phyloP scores from a whole-genome alignment of 179 eudicot species.

The Beta lomatogona region DNA sequence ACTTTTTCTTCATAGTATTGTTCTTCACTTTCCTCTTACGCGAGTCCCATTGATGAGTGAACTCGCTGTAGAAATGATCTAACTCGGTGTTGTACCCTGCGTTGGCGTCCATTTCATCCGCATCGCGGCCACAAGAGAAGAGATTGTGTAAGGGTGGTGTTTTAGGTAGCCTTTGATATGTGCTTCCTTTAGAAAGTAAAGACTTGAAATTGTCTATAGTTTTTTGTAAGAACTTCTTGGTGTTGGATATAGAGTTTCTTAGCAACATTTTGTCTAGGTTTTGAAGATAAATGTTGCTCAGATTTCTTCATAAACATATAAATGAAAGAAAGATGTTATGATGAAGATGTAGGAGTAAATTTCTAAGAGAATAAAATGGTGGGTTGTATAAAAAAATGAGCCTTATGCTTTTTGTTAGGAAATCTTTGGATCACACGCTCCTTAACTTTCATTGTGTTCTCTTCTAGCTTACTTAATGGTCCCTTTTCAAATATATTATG shows the following conservation, averaged over 20 bases:
- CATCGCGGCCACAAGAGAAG: slow-evolving; percentile 34
- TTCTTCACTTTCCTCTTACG: slow-evolving; percentile 19
- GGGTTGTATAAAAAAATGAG: slow-evolving; percentile 7
- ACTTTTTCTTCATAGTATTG: slow-evolving; percentile 11
- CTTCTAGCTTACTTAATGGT: slow-evolving; percentile 38
- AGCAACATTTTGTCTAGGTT: slow-evolving; percentile 36
- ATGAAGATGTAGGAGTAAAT: no score
- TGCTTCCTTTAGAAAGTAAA: slow-evolving; percentile 34
- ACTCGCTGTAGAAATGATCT: slow-evolving; percentile 43
- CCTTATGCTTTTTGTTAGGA: slow-evolving; percentile 4
- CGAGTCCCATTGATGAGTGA: slow-evolving; percentile 37
- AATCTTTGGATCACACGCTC: slow-evolving; percentile 33
- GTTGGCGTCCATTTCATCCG: not conserved
- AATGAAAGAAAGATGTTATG: not conserved
- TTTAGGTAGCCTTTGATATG: slow-evolving; percentile 58
- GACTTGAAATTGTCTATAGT: slow-evolving; percentile 52
- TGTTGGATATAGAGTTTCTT: slow-evolving; percentile 49
- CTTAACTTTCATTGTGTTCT: slow-evolving; percentile 34
- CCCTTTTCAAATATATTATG: slow-evolving; percentile 16
- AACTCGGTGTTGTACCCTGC: slow-evolving; percentile 30
- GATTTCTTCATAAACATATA: slow-evolving; percentile 23
- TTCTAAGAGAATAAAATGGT: not conserved
- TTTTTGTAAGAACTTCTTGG: slow-evolving; percentile 58
- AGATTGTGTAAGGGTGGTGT: slow-evolving; percentile 36
- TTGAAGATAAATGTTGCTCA: not conserved